A percentile compares a stretch with the other conserved stretches of the same genome.
phyloP scores from a whole-genome alignment of 2,329 filamentous ascomycete genomes.

The Chaetomium strumarium region DNA sequence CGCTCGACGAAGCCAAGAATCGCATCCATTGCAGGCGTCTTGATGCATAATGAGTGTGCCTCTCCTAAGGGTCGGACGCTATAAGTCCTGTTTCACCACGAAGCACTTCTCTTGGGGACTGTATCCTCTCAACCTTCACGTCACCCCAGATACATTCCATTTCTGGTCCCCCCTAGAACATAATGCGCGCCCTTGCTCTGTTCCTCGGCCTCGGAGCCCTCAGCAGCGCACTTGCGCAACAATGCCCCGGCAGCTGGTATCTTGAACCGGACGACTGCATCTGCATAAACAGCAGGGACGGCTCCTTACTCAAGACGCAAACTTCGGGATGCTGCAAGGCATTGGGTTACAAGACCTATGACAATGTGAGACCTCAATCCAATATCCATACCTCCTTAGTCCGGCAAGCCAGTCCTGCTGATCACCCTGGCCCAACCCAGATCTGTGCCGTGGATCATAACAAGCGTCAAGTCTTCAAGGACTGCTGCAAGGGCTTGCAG shows the following conservation, averaged over 20 bases:
- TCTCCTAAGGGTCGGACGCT: not conserved
- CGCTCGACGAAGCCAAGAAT: not conserved
- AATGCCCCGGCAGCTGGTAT: conserved; percentile 21
- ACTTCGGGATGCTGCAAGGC: conserved; percentile 17
- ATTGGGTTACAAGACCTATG: conserved; percentile 19
- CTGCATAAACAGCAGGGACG: conserved; percentile 24
- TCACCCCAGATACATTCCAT: no score
- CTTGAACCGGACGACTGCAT: conserved; percentile 25
- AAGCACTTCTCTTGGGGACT: no score
- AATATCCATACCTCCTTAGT: not conserved
- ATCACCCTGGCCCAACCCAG: conserved; percentile 5
- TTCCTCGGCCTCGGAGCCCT: conserved; percentile 13
- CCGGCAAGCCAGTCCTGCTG: not conserved
- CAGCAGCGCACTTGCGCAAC: conserved; percentile 14
- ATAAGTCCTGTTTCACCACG: not conserved
- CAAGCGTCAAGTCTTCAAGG: conserved; percentile 22
- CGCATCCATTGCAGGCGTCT: not conserved
- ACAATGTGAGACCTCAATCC: conserved; percentile 11
- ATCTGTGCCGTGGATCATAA: conserved; percentile 23
- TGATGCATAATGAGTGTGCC: no score
- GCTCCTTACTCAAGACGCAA: conserved; percentile 18
- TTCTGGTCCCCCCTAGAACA: no score
- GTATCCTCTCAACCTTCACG: no score
- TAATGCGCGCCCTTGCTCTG: conserved; percentile 8
- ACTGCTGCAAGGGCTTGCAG: conserved; percentile 24